Evolutionary conservation across 2,329 filamentous ascomycete genomes (phyloP).

Genomic region (Aspergillus floridensis): DNA sequence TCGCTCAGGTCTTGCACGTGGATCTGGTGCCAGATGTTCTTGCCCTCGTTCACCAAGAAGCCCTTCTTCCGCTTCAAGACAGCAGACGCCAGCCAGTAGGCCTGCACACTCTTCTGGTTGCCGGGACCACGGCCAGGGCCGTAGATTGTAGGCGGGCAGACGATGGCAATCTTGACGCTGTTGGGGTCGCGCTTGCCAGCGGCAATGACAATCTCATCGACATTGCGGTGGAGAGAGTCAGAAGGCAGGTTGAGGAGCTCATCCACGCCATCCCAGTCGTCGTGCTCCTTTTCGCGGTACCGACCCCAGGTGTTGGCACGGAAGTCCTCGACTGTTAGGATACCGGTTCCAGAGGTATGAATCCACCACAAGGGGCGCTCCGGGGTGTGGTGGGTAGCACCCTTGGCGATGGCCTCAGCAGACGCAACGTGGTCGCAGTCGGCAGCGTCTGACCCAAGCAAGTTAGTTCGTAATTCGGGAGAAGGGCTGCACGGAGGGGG

Average conservation of each 20-base stretch:
- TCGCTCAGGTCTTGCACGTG: constrained; percentile 43
- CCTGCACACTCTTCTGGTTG: constrained; percentile 42
- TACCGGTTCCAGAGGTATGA: constrained; percentile 47
- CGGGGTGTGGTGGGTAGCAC: constrained; percentile 35
- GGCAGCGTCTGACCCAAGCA: constrained; percentile 35
- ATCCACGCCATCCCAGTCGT: constrained; percentile 46
- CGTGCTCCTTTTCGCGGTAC: constrained; percentile 43
- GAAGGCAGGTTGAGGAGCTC: constrained; percentile 44
- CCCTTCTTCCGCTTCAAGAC: constrained; percentile 38
- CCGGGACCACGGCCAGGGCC: constrained; percentile 38
- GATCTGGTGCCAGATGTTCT: constrained; percentile 43
- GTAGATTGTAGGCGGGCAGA: constrained; percentile 44
- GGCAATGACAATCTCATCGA: constrained; percentile 41
- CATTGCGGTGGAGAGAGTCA: constrained; percentile 40
- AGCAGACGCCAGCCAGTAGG: constrained; percentile 41
- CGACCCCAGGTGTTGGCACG: constrained; percentile 40
- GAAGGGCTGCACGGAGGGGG: background rate
- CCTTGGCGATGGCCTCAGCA: constrained; percentile 42
- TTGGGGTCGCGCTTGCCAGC: constrained; percentile 25
- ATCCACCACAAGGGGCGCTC: constrained; percentile 42
- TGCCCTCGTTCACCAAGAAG: constrained; percentile 40
- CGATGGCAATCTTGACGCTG: constrained; percentile 37
- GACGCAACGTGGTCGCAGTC: constrained; percentile 45
- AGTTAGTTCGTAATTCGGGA: background rate
- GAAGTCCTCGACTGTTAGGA: constrained; percentile 44